These are phyloP conservation scores for Ganoderma meredithae DNA, from an alignment of 1,284 basidiomycete genomes.

Conservation along the genomic window DNA sequence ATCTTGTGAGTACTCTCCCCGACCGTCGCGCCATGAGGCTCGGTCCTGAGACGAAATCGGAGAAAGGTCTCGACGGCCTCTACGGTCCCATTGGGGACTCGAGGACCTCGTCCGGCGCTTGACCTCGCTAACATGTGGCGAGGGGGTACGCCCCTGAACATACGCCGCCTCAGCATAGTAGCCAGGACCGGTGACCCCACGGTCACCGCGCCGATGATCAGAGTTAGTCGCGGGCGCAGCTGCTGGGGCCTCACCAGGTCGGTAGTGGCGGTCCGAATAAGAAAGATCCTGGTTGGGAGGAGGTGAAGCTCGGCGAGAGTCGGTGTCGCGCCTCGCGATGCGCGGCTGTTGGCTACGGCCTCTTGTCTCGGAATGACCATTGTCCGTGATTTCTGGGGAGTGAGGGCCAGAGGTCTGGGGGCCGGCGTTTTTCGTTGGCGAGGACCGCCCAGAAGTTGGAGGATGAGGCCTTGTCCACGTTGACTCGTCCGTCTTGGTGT, in stretches of 20 bases:
- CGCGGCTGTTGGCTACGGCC: conserved; percentile 28
- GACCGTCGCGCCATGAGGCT: conserved; percentile 27
- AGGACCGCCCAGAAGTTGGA: conserved; percentile 32
- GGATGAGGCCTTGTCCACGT: conserved; percentile 62
- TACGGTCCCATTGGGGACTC: conserved; percentile 36
- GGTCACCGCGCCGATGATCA: conserved; percentile 31
- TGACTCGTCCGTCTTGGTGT: conserved; percentile 60
- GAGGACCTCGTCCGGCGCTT: conserved; percentile 33
- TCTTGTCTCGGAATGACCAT: conserved; percentile 19
- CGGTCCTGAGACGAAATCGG: conserved; percentile 30
- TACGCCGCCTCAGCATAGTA: conserved; percentile 21
- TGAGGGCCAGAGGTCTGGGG: conserved; percentile 23
- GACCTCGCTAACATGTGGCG: conserved; percentile 25
- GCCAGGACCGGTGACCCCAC: conserved; percentile 16
- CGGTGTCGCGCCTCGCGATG: conserved; percentile 21
- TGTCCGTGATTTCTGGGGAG: conserved; percentile 28
- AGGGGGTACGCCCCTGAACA: conserved; percentile 24
- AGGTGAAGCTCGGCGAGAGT: conserved; percentile 31
- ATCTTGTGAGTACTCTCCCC: conserved; percentile 26
- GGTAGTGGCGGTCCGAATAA: conserved; percentile 71
- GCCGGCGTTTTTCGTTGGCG: conserved; percentile 36
- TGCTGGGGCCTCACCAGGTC: conserved; percentile 49
- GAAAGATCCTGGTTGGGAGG: conserved; percentile 46
- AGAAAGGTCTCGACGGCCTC: conserved; percentile 32
- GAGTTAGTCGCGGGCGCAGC: conserved; percentile 10